phyloP scores from a whole-genome alignment of 176 grass and related monocot species.

The Miscanthus lutarioriparius region DNA sequence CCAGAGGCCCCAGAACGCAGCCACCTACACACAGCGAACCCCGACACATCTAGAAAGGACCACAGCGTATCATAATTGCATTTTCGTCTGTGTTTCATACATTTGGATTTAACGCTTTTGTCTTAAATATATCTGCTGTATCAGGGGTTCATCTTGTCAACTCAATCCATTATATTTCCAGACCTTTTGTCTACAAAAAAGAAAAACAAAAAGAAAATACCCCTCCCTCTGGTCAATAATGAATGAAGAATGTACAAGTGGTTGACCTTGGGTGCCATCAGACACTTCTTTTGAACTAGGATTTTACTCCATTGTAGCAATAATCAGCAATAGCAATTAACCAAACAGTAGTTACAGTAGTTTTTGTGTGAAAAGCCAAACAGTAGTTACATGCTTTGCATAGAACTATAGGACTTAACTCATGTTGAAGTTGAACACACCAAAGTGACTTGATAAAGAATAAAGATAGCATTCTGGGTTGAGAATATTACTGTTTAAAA shows the following conservation, averaged over 20 bases:
- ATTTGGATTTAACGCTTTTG: slow-evolving; percentile 1
- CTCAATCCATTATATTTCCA: slow-evolving; percentile 9
- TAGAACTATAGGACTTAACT: neutral
- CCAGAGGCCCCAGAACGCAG: neutral
- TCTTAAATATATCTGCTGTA: neutral
- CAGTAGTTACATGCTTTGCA: neutral
- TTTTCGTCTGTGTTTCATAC: slow-evolving; percentile 26
- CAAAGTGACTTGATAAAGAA: neutral
- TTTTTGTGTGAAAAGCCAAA: neutral
- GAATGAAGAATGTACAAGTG: neutral
- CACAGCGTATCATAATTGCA: neutral
- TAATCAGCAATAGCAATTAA: slow-evolving; percentile 1
- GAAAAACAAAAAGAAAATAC: neutral
- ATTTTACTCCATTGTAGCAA: slow-evolving; percentile 4
- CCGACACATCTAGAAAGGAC: neutral
- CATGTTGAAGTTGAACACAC: slow-evolving; percentile 2
- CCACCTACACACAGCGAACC: neutral
- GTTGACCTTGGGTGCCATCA: neutral
- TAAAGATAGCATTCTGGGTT: neutral
- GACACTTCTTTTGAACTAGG: slow-evolving; percentile 15
- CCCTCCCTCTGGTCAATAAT: neutral
- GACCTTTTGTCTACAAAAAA: neutral
- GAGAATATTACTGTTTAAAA: neutral
- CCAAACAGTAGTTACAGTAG: neutral
- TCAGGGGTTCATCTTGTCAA: neutral